Base-by-base conservation (phyloP, 495 filamentous ascomycete genomes). In the Geoglossum glabrum region DNA sequence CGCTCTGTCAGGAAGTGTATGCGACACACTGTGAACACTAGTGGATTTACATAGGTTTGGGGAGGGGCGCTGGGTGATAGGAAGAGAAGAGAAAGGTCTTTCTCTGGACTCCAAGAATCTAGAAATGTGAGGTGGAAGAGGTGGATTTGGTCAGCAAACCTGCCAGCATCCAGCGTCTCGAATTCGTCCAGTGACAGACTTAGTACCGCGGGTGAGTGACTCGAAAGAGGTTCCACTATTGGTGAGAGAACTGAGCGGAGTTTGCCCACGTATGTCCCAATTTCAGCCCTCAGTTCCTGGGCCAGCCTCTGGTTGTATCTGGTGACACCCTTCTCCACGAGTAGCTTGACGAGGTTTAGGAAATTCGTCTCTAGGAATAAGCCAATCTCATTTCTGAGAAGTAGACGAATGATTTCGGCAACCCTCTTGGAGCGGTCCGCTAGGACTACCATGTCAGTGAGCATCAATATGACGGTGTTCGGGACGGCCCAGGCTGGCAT, bases 1-100 rank as follows among this genome's bases (percentile, higher is more conserved):
- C 64, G 60, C 43, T 68, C 66, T 31, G 63, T 64, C 19, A 68
- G 64, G 43, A 68, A 68, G 50, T 68, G 66, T 38, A 68, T 62
- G 56, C 59, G 65, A 36, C 63, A 50, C 33, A 62, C 64, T 30
- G 64, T 68, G 51, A 68, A 68, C 57, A 68, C 63, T 47, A 68
- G 59, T 36, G 66, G 66, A 59, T 68, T 68, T 43, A 66, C 58
- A 21, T 68, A 64, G n/a, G 60, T 61, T 26, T 59, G 60, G 15
- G 65, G 60, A 36, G 66, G 64, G 27, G 65, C 40, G 55, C 66
- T 60, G 30, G 66, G 66, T 9, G 66, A 68, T 28, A 58, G 57
- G 30, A 68, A 61, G 36, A 68, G 58, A 15, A 68, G 59, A 21
- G 66, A 68, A 26, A 68, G 51, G 57, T 68, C 66, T 31, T 61